phyloP scores from a whole-genome alignment of 2,329 filamentous ascomycete genomes.

The Ophiostoma triangulosporum region DNA sequence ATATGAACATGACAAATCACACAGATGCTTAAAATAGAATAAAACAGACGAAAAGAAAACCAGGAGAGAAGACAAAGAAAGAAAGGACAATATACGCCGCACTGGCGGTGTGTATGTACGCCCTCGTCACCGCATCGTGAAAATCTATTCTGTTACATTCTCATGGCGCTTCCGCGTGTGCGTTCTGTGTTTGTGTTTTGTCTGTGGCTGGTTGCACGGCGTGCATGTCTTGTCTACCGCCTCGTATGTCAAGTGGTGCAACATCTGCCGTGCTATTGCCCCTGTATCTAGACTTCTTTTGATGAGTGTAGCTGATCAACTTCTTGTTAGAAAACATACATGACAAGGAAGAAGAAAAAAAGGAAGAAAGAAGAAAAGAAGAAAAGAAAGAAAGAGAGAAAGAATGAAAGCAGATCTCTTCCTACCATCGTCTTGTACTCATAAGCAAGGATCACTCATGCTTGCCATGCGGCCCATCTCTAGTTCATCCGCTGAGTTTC shows the following conservation, averaged over 20 bases:
- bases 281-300: background rate
- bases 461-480: no score
- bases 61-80: background rate
- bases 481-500: background rate
- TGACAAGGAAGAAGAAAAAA: background rate
- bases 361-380: background rate
- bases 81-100: background rate
- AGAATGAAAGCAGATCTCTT: background rate
- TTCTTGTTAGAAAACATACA: background rate
- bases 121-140: background rate
- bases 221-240: background rate
- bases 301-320: background rate
- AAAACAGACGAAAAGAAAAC: background rate
- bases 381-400: background rate
- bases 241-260: background rate
- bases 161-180: background rate
- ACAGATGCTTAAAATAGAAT: background rate
- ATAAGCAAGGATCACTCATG: no score
- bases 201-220: background rate
- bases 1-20: background rate
- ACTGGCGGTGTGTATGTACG: background rate
- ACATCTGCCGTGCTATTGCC: background rate
- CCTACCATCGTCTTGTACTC: no score
- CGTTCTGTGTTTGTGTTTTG: background rate
- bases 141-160: background rate